Base-by-base conservation (phyloP, 805 yeast genomes). In the Debaryomyces hansenii region DNA sequence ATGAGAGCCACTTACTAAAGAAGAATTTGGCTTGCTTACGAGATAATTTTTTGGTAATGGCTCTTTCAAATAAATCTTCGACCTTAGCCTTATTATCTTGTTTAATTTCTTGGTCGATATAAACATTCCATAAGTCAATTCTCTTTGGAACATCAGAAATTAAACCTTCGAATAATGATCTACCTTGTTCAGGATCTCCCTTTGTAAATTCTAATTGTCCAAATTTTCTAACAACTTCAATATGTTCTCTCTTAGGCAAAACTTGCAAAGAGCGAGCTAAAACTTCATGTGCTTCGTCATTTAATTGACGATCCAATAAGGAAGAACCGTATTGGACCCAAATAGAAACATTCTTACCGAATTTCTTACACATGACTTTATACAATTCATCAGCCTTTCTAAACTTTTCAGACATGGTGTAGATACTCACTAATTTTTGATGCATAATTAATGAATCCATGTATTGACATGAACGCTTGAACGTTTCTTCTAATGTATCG, bases 121-220 rank as follows among this genome's bases (percentile, higher is more conserved):
- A 92, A 35, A 92, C 96, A 60, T 87, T 91, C 98, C 98, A 92
- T 51, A 92, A 67, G 66, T 92, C 99, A 51, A 89, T 80, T 70
- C 96, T 82, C 76, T 90, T 90, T 44, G 97, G 94, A 40, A 87
- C 92, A 62, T 91, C 94, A 20, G 92, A 80, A 44, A 92, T 67
- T 53, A 92, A 78, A 48, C 97, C 98, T 72, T 92, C 98, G 60
- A 92, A 89, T 55, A 92, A 76, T 1, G 97, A 88, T 63, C 98
- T 84, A 45, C 96, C 99, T 65, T 91, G 92, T 67, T 92, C 99
- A 7, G 90, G 72, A 53, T 90, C 96, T 55, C 98, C 98, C 66
- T 85, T 84, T 45, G 75, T 56, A 65, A 85, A 92, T 67, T 92
- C 98, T 46, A 91, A 70, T 65, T 87, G 91, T 20, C 96, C 97